These are phyloP conservation scores for Ceratobasidium sp. DNA, from an alignment of 1,284 basidiomycete genomes.

Conservation along the genomic window DNA sequence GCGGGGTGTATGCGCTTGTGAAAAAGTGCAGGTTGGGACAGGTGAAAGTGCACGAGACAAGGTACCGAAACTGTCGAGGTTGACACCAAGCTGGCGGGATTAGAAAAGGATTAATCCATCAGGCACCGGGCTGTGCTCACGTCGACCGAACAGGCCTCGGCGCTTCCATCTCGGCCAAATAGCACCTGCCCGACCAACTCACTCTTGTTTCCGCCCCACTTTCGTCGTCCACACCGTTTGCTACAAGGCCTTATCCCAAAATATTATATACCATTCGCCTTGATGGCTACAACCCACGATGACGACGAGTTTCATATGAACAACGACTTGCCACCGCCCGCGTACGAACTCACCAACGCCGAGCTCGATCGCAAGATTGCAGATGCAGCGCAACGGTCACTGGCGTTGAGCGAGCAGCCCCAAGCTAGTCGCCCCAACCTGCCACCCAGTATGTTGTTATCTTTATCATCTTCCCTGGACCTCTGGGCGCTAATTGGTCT, in stretches of 20 bases:
- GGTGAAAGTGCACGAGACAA: neutral
- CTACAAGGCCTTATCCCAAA: conserved; percentile 17
- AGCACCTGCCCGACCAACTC: conserved; percentile 15
- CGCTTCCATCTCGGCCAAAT: conserved; percentile 36
- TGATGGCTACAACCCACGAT: conserved; percentile 9
- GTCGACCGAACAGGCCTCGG: conserved; percentile 11
- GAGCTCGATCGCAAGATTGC: conserved; percentile 48
- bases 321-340: conserved; percentile 45
- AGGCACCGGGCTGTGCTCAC: conserved; percentile 29
- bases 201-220: neutral
- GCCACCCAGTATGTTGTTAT: conserved; percentile 27
- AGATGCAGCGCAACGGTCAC: conserved; percentile 42
- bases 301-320: conserved; percentile 21
- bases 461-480: neutral
- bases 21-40: neutral
- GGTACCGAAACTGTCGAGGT: neutral
- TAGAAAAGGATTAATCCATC: neutral
- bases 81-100: neutral
- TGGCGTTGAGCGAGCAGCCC: conserved; percentile 19
- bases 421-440: conserved; percentile 12
- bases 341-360: conserved; percentile 47
- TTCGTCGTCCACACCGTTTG: neutral
- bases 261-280: neutral
- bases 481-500: conserved; percentile 9
- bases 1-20: neutral